These are phyloP conservation scores for Yamadazyma mexicana DNA, from an alignment of 1,139 yeast genomes.

Conservation along the genomic window DNA sequence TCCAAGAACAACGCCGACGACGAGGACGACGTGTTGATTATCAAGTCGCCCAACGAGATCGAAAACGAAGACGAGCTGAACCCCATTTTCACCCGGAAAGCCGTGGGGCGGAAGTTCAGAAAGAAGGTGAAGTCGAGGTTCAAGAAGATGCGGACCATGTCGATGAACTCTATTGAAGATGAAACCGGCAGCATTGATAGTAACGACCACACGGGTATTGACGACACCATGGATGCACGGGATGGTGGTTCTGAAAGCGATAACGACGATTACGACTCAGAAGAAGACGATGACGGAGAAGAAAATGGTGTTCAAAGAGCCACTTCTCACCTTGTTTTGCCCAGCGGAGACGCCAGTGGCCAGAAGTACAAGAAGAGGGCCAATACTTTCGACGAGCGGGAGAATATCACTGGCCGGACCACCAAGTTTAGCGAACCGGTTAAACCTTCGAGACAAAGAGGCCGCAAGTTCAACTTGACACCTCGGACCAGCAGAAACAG, in stretches of 20 bases:
- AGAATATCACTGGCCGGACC: constrained; percentile 24
- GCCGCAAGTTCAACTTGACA: constrained; percentile 3
- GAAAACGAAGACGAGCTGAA: constrained; percentile 32
- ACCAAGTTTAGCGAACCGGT: constrained; percentile 5
- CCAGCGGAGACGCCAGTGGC: constrained; percentile 36
- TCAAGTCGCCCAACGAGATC: constrained; percentile 77
- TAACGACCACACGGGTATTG: constrained; percentile 13
- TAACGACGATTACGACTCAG: constrained; percentile 16
- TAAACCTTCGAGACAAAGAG: constrained; percentile 8
- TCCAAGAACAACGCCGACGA: constrained; percentile 26
- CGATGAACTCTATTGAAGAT: constrained; percentile 16
- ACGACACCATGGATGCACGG: neutral
- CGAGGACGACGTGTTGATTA: constrained; percentile 80
- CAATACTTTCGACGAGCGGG: constrained; percentile 32
- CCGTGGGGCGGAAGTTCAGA: constrained; percentile 16
- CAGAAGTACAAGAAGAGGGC: constrained; percentile 40
- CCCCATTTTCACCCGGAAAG: constrained; percentile 32
- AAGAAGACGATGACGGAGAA: constrained; percentile 12
- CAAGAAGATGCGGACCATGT: constrained; percentile 16
- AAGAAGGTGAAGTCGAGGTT: constrained; percentile 24
- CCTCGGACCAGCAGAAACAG: constrained; percentile 10
- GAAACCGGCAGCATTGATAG: constrained; percentile 25
- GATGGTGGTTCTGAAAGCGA: constrained; percentile 9
- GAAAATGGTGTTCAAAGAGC: constrained; percentile 22
- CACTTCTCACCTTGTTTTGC: constrained; percentile 34